Percentiles rank a stretch among this genome's conserved stretches.
Evolutionary conservation across 805 yeast genomes (phyloP).

Genomic region (Jamesozyma lodderae): DNA sequence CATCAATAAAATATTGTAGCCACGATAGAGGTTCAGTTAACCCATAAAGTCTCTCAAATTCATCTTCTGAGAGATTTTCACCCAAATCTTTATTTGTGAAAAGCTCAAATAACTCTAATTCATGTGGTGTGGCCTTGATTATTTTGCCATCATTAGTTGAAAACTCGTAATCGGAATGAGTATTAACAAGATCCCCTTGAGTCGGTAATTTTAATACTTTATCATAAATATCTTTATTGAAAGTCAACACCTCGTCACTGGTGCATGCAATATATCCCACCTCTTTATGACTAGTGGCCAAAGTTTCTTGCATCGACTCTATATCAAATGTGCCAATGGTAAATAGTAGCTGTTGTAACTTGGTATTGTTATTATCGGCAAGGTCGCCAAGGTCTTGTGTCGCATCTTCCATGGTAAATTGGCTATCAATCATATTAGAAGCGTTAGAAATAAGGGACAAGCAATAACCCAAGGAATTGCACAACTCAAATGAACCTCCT

Average conservation of each 20-base stretch:
- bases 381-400: neutral
- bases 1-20: slow-evolving; percentile 27
- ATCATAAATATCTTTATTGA: slow-evolving; percentile 22
- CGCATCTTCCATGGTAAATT: neutral
- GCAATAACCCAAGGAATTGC: slow-evolving; percentile 24
- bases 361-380: neutral
- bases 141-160: slow-evolving; percentile 8
- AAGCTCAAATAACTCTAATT: slow-evolving; percentile 15
- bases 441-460: slow-evolving; percentile 16
- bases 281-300: neutral
- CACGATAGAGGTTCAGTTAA: slow-evolving; percentile 24
- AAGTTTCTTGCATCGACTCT: slow-evolving; percentile 4
- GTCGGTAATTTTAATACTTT: slow-evolving; percentile 16
- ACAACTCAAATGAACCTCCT: slow-evolving; percentile 22
- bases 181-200: slow-evolving; percentile 2
- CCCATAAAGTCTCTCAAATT: slow-evolving; percentile 3
- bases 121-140: slow-evolving; percentile 24
- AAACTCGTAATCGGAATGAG: slow-evolving; percentile 2
- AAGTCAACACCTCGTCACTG: slow-evolving; percentile 24
- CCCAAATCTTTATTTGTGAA: slow-evolving; percentile 9
- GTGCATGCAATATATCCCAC: slow-evolving; percentile 26
- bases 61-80: slow-evolving; percentile 13
- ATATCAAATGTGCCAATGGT: slow-evolving; percentile 14
- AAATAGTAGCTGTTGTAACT: slow-evolving; percentile 1
- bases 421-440: neutral